phyloP scores from a whole-genome alignment of 352 stramenopile genomes.

The Globisporangium abappressorium region DNA sequence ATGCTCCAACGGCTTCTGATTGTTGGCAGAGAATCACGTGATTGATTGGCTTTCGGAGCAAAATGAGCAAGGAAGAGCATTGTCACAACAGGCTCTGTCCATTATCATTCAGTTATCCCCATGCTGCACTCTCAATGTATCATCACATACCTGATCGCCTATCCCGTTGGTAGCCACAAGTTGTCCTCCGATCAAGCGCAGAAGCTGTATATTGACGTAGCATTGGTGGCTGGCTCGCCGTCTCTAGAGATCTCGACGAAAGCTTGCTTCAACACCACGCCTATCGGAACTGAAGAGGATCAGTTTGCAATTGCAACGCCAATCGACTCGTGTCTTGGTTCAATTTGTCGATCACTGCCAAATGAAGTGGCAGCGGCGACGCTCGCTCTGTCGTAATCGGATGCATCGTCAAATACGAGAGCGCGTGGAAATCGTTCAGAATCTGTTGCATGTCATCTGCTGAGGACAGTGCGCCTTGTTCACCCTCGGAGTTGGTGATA shows the following conservation, averaged over 20 bases:
- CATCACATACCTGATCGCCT: not conserved
- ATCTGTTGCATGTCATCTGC: constrained; percentile 26
- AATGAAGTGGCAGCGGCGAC: constrained; percentile 60
- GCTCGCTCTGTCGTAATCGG: constrained; percentile 58
- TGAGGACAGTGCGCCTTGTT: not conserved
- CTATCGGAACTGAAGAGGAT: constrained; percentile 18
- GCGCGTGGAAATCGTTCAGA: constrained; percentile 53
- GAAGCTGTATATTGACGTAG: not conserved
- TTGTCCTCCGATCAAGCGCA: too few relatives aligned
- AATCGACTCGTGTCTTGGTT: constrained; percentile 20
- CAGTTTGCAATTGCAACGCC: constrained; percentile 17
- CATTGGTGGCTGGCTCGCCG: not conserved
- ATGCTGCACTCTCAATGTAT: not conserved
- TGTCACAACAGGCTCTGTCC: not conserved
- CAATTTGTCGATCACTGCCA: constrained; percentile 40
- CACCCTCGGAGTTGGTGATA: constrained; percentile 4
- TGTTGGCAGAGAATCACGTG: not conserved
- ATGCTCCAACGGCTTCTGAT: constrained; percentile 4
- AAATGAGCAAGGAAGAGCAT: not conserved
- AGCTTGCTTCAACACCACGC: not conserved
- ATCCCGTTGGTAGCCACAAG: not conserved
- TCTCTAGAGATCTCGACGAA: not conserved
- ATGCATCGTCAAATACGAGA: constrained; percentile 78
- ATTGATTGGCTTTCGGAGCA: not conserved
- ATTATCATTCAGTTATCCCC: constrained; percentile 3